These are phyloP conservation scores for Venturia pyrina DNA, from an alignment of 2,329 filamentous ascomycete genomes.

Conservation along the genomic window DNA sequence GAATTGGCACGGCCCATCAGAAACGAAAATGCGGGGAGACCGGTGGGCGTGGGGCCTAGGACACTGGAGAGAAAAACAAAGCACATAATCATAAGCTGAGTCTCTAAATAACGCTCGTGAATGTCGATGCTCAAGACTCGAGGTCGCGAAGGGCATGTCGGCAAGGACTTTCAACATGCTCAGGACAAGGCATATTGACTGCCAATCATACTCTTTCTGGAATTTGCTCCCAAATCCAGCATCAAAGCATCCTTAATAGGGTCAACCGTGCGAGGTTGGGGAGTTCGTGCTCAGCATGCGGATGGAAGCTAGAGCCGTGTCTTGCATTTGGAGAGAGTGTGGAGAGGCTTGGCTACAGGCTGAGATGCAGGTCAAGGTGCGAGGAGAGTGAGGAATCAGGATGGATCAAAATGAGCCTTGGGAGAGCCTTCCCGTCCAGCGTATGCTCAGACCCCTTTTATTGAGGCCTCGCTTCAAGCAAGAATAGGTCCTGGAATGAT, in stretches of 20 bases:
- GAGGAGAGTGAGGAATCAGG: neutral
- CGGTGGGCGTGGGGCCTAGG: neutral
- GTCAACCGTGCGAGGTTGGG: neutral
- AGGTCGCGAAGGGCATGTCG: neutral
- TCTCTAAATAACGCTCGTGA: neutral
- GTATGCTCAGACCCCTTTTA: neutral
- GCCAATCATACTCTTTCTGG: neutral
- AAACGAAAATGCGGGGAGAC: neutral
- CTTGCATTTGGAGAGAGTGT: neutral
- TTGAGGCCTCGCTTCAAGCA: neutral
- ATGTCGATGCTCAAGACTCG: neutral
- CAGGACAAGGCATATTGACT: neutral
- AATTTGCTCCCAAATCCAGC: neutral
- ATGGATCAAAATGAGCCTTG: neutral
- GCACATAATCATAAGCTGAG: too few species aligned
- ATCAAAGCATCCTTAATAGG: neutral
- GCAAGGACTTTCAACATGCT: neutral
- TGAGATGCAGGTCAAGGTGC: neutral
- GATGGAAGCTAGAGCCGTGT: neutral
- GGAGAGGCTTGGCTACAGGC: conserved; percentile 5
- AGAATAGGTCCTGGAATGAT: neutral
- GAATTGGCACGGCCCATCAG: neutral
- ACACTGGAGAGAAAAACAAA: too few species aligned
- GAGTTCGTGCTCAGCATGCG: neutral
- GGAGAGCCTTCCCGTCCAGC: neutral